Base-by-base conservation (phyloP, 306 rosid species). In the Fragaria nilgerrensis region DNA sequence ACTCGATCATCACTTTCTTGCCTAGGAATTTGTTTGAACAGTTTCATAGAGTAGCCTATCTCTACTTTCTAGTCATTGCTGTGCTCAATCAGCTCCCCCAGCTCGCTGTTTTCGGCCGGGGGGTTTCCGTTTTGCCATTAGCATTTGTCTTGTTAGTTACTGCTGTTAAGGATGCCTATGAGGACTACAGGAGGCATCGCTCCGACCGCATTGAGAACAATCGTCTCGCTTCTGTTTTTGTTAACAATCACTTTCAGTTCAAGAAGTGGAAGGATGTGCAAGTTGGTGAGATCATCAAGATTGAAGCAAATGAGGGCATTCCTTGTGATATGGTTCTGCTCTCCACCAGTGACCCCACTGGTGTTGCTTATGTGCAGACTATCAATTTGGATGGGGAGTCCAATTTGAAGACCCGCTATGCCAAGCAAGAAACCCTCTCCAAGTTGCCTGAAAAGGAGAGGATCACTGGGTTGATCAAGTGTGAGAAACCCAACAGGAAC, bases 271-370 rank as follows among this genome's bases (percentile, higher is more conserved):
- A 89, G 82, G 88, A 90, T 73, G 72, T 95, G 9, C 78, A 74
- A 62, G 99, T 89, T 75, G 97, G 99, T 56, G 99, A 95, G 79
- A 84, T 95, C 72, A 83, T 95, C 79, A 90, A 81, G 72, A 82
- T 89, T 68, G 65, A 78, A 37, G 89, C 92, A 13, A 85, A 86
- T 50, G 96, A 89, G 58, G 81, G 96, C 7, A 85, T 95, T 72
- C 97, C 99, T 74, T 95, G 97, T 87, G 99, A 95, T 73, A 85
- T 95, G 82, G 97, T 92, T 71, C 82, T 95, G 88, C 92, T 95
- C 12, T 87, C 97, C 12, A 95, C 97, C 5, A 90, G 97, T 82
- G 99, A 95, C 50, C 92, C 97, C 0, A 92, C 97, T 17, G 99
- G 99, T 65, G 97, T 92, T 81, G 97, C 97, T 1, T 92, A 90